These are phyloP conservation scores for Talaromyces liani DNA, from an alignment of 495 filamentous ascomycete genomes.

Conservation along the genomic window DNA sequence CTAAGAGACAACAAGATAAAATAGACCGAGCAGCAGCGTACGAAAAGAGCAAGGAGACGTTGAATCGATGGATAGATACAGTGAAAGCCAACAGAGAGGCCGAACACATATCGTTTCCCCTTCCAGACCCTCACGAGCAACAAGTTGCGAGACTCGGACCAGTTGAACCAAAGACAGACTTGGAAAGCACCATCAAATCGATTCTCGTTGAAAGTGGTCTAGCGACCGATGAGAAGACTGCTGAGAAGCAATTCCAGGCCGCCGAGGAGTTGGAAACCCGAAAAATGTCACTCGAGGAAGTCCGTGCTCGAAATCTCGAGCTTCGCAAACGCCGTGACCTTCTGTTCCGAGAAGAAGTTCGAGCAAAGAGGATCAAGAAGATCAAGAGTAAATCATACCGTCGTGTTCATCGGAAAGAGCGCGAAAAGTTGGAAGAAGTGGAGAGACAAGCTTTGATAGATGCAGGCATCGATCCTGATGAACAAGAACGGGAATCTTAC, in stretches of 20 bases:
- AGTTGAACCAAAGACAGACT: constrained; percentile 59
- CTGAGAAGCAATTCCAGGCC: constrained; percentile 56
- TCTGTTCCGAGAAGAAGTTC: constrained; percentile 82
- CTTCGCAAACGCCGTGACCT: constrained; percentile 75
- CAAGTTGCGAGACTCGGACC: constrained; percentile 37
- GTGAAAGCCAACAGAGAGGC: constrained; percentile 89
- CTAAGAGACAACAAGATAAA: constrained; percentile 84
- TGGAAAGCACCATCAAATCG: constrained; percentile 75
- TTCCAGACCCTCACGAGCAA: constrained; percentile 59
- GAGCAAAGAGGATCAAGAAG: constrained; percentile 90
- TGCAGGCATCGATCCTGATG: constrained; percentile 60
- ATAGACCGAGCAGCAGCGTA: constrained; percentile 80
- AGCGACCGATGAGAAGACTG: constrained; percentile 48
- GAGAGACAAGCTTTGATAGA: constrained; percentile 60
- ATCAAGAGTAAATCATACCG: constrained; percentile 95
- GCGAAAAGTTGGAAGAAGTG: constrained; percentile 62
- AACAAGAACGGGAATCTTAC: constrained; percentile 70
- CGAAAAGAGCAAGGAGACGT: constrained; percentile 82
- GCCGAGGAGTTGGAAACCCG: constrained; percentile 64
- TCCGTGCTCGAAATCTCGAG: constrained; percentile 64
- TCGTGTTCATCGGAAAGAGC: constrained; percentile 82
- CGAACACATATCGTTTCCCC: constrained; percentile 86
- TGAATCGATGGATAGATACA: constrained; percentile 87
- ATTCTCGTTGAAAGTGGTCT: constrained; percentile 88
- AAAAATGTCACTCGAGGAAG: constrained; percentile 61